Evolutionary conservation across 31 red algal genomes (phyloP), one percentile per base, ranked within the genome.

Genomic region (Odonthalia washingtoniensis): DNA sequence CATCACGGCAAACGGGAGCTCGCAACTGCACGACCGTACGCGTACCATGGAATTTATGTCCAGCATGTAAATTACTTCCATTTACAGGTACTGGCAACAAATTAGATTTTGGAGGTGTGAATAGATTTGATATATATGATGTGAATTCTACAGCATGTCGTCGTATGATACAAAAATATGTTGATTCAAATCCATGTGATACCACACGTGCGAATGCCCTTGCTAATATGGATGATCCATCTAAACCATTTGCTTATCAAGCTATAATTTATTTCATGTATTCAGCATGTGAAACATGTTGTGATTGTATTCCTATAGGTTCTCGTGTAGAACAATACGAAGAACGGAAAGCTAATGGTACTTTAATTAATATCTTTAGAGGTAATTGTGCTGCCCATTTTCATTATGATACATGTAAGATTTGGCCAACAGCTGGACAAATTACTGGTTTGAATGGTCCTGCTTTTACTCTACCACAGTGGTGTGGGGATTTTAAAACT

Each of bases 321-420:
- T 76, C 85, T 3, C 38, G 80, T 4, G 77, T 70, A 43, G 45
- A 40, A 1, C 68, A 94, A 30, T 94, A 85, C 40, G 40, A 45
- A 42, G 28, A 65, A 5, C 83, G 67, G 21, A 16, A 62, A 65
- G 46, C 40, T 27, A 81, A 65, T 38, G 82, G 57, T 3, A 80
- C 72, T 24, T 43, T 89, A n/a, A 87, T 88, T 67, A 70, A 70
- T 61, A 70, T 49, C 41, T 65, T 44, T 9, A 34, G 91, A 21
- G 91, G 91, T 5, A 94, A 94, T 60, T 88, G 85, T 44, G 77
- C 91, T 34, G 91, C 91, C 9, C 91, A 94, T 40, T 66, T 74
- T 1, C 36, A 67, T 6, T 94, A 81, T 70, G 91, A 94, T 61
- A 70, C 87, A 18, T 94, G 91, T 72, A 94, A 84, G 34, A 74